Percentiles rank a stretch among this genome's conserved stretches.
These are phyloP conservation scores for Larix sibirica DNA, from an alignment of 83 land plant species.

Conservation along the genomic window DNA sequence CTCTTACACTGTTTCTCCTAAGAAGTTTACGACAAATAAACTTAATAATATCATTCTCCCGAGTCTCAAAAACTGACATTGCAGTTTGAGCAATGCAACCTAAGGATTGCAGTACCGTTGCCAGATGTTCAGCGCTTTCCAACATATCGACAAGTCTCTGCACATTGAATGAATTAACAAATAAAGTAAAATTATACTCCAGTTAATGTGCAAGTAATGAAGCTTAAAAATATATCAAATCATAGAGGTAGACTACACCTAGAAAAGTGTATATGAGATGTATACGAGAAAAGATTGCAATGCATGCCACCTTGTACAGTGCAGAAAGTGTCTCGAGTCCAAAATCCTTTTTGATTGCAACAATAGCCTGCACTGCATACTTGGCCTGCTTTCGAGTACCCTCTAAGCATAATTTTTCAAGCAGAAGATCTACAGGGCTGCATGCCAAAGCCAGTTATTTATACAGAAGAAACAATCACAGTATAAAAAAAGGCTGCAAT, in stretches of 20 bases:
- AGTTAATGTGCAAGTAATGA: background rate
- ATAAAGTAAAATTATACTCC: background rate
- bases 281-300: background rate
- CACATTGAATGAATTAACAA: background rate
- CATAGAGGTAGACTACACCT: background rate
- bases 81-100: slow-evolving; percentile 35
- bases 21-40: slow-evolving; percentile 25
- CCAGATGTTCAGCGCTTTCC: slow-evolving; percentile 8
- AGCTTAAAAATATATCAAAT: background rate
- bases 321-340: slow-evolving; percentile 28
- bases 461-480: background rate
- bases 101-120: slow-evolving; percentile 29
- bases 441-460: slow-evolving; percentile 3
- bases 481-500: background rate
- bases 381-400: slow-evolving; percentile 52
- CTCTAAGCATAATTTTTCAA: slow-evolving; percentile 41
- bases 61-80: slow-evolving; percentile 29
- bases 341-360: slow-evolving; percentile 32
- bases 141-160: slow-evolving; percentile 23
- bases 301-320: slow-evolving; percentile 19
- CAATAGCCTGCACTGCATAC: slow-evolving; percentile 48
- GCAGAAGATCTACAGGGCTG: slow-evolving; percentile 37
- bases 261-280: background rate
- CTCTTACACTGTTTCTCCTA: slow-evolving; percentile 16
- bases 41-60: slow-evolving; percentile 24